Percentiles rank a stretch among this genome's conserved stretches.
These are phyloP conservation scores for Phaeophleospora eucalypticola DNA, from an alignment of 2,329 filamentous ascomycete species.

Conservation along the genomic window DNA sequence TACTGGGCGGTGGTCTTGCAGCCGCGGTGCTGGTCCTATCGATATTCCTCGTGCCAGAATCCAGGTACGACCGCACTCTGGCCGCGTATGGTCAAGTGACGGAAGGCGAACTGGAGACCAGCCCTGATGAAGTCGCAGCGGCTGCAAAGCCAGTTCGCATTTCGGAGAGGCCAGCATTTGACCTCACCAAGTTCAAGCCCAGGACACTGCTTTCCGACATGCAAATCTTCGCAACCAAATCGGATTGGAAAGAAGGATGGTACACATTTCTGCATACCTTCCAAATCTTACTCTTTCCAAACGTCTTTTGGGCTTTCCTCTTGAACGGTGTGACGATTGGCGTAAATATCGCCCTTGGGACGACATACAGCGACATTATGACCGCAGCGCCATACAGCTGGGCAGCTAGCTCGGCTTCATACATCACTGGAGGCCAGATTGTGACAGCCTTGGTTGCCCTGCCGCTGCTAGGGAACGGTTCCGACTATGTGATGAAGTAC, in stretches of 20 bases:
- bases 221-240: no score
- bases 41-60: conserved; percentile 42
- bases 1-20: conserved; percentile 37
- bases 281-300: conserved; percentile 35
- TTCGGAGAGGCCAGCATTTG: no score
- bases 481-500: conserved; percentile 37
- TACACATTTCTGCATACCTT: no score
- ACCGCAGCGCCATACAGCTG: conserved; percentile 37
- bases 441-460: conserved; percentile 37
- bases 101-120: no score
- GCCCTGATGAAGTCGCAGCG: no score
- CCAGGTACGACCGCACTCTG: conserved; percentile 41
- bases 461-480: conserved; percentile 39
- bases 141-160: no score
- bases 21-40: conserved; percentile 35
- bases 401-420: conserved; percentile 27
- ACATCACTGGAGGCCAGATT: conserved; percentile 41
- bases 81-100: no score
- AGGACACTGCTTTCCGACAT: no score
- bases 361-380: conserved; percentile 40
- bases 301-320: conserved; percentile 41
- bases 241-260: conserved; percentile 37
- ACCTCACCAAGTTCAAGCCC: no score
- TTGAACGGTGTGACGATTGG: conserved; percentile 41
- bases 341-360: conserved; percentile 42